phyloP scores from a whole-genome alignment of 495 filamentous ascomycete species.

The Tetracladium setigerum region DNA sequence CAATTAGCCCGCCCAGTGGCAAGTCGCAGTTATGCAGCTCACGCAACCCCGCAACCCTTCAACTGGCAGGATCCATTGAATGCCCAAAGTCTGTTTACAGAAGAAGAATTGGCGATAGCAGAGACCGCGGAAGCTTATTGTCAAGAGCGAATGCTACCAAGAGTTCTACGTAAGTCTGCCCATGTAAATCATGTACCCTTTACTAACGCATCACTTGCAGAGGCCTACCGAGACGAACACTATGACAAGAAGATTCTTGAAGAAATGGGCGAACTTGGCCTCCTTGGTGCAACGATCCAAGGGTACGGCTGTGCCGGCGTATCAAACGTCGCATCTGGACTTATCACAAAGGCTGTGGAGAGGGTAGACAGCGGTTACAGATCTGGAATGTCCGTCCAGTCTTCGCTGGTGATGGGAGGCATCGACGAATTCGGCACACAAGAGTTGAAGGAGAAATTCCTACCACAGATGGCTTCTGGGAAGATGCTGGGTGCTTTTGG shows the following conservation, averaged over 20 bases:
- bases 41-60: constrained; percentile 47
- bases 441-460: constrained; percentile 84
- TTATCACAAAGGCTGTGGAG: constrained; percentile 95
- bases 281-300: constrained; percentile 84
- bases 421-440: constrained; percentile 87
- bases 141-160: constrained; percentile 77
- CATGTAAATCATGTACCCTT: neutral
- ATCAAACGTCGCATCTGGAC: constrained; percentile 79
- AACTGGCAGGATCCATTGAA: constrained; percentile 89
- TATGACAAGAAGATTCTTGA: constrained; percentile 83
- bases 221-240: constrained; percentile 90
- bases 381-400: constrained; percentile 94
- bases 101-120: constrained; percentile 83
- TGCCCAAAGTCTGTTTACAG: constrained; percentile 65
- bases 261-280: constrained; percentile 94
- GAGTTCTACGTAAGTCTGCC: constrained; percentile 68
- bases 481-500: constrained; percentile 88
- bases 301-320: constrained; percentile 95
- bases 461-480: constrained; percentile 80
- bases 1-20: constrained; percentile 25
- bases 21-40: constrained; percentile 28
- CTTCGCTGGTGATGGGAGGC: constrained; percentile 91
- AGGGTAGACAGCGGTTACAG: constrained; percentile 93
- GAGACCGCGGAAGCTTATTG: constrained; percentile 89
- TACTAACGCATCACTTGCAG: constrained; percentile 36